phyloP scores from a whole-genome alignment of 495 filamentous ascomycete species.

The Penicillium silybi region DNA sequence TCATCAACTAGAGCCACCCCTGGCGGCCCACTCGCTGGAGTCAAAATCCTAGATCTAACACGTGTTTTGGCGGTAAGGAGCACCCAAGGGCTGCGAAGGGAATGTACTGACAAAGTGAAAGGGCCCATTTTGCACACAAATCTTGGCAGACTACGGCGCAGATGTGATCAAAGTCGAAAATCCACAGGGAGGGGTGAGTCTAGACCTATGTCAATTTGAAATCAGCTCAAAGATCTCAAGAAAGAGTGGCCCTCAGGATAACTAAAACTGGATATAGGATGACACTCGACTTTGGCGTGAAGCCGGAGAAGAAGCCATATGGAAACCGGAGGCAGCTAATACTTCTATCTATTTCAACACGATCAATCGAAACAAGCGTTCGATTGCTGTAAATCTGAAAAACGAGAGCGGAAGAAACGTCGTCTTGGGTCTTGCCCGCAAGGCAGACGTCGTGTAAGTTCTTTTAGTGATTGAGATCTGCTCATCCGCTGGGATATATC shows the following conservation, averaged over 20 bases:
- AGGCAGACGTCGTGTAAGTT: conserved; percentile 65
- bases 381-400: conserved; percentile 76
- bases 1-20: not conserved
- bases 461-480: not conserved
- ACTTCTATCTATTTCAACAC: conserved; percentile 21
- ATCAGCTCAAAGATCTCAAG: not conserved
- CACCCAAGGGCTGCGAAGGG: not conserved
- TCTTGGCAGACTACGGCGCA: conserved; percentile 85
- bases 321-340: conserved; percentile 13
- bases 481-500: not conserved
- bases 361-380: conserved; percentile 87
- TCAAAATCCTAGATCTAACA: conserved; percentile 82
- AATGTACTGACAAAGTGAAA: not conserved
- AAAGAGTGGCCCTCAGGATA: conserved; percentile 32
- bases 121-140: conserved; percentile 86
- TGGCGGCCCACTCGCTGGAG: conserved; percentile 59
- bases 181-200: conserved; percentile 61
- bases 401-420: conserved; percentile 66
- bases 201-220: not conserved
- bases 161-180: conserved; percentile 93
- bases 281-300: conserved; percentile 24
- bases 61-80: conserved; percentile 76
- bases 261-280: conserved; percentile 6
- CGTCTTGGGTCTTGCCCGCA: conserved; percentile 65
- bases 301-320: conserved; percentile 16